Conservation (phyloP, 345 rosid genomes). For the thale cress (Arabidopsis thaliana) region DNA sequence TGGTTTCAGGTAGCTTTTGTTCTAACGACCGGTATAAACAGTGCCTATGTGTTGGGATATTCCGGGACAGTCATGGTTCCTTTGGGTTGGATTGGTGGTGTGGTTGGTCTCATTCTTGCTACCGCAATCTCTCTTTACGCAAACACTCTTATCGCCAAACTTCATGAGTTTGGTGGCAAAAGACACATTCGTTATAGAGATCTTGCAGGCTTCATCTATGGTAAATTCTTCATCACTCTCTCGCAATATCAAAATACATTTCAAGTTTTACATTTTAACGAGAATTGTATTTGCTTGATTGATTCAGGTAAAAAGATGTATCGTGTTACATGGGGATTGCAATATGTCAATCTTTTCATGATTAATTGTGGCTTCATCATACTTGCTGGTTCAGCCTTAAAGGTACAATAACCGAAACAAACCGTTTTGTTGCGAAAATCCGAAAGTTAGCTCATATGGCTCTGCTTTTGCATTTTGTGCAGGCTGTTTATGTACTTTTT, state of each 20-base stretch:
- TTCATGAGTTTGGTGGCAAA: slow-evolving; percentile 84
- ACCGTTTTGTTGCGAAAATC: background rate
- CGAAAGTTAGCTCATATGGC: background rate
- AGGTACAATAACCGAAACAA: slow-evolving; percentile 29
- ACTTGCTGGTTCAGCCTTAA: slow-evolving; percentile 58
- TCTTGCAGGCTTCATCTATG: slow-evolving; percentile 80
- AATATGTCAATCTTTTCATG: slow-evolving; percentile 64
- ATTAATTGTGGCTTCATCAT: slow-evolving; percentile 60
- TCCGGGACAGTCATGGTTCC: slow-evolving; percentile 90
- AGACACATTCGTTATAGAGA: slow-evolving; percentile 97
- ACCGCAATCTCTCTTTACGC: slow-evolving; percentile 76
- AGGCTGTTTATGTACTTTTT: slow-evolving; percentile 63
- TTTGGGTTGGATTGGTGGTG: slow-evolving; percentile 86
- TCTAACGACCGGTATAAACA: slow-evolving; percentile 82
- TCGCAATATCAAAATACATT: background rate
- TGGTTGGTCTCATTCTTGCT: slow-evolving; percentile 71
- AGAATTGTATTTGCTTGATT: slow-evolving; percentile 12
- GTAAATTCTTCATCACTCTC: slow-evolving; percentile 43
- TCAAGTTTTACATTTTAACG: background rate
- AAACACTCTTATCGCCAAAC: slow-evolving; percentile 80
- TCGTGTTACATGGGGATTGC: slow-evolving; percentile 54
- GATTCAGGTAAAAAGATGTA: slow-evolving; percentile 44
- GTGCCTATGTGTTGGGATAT: slow-evolving; percentile 91
- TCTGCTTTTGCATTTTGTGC: slow-evolving; percentile 18
- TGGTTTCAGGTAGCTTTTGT: slow-evolving; percentile 88